Evolutionary conservation across 2,329 filamentous ascomycete species (phyloP).

Genomic region (Aspergillus floridensis): DNA sequence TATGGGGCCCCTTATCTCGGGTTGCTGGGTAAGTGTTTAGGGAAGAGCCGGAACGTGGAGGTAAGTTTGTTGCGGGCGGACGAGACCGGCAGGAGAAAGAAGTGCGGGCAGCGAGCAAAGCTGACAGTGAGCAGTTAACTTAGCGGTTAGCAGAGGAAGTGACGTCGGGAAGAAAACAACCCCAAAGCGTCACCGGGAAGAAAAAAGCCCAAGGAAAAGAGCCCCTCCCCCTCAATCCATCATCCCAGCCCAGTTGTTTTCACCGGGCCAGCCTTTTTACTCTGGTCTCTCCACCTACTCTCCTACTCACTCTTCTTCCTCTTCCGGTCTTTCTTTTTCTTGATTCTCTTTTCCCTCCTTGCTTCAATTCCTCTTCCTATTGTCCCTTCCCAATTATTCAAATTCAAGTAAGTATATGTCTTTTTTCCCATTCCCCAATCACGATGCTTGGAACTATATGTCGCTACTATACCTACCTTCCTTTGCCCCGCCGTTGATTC

Average conservation of each 20-base stretch:
- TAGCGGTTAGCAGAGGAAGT: conserved; percentile 11
- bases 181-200: conserved; percentile 37
- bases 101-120: neutral
- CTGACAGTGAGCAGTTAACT: too few species aligned
- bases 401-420: neutral
- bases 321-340: conserved; percentile 9
- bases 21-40: conserved; percentile 28
- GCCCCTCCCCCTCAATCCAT: conserved; percentile 26
- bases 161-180: conserved; percentile 31
- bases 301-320: conserved; percentile 8
- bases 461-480: neutral
- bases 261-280: conserved; percentile 25
- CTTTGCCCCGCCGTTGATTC: conserved; percentile 22
- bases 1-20: conserved; percentile 8
- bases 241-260: conserved; percentile 12
- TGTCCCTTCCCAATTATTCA: neutral
- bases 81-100: conserved; percentile 14
- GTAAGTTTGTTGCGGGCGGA: conserved; percentile 4
- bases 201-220: conserved; percentile 1
- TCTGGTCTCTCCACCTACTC: conserved; percentile 8
- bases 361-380: neutral
- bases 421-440: conserved; percentile 9
- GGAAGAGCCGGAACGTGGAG: conserved; percentile 33
- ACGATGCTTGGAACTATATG: neutral
- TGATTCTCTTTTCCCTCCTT: conserved; percentile 7